phyloP scores from a whole-genome alignment of 169 alveolate genomes.

The Cryptosporidium parvum region DNA sequence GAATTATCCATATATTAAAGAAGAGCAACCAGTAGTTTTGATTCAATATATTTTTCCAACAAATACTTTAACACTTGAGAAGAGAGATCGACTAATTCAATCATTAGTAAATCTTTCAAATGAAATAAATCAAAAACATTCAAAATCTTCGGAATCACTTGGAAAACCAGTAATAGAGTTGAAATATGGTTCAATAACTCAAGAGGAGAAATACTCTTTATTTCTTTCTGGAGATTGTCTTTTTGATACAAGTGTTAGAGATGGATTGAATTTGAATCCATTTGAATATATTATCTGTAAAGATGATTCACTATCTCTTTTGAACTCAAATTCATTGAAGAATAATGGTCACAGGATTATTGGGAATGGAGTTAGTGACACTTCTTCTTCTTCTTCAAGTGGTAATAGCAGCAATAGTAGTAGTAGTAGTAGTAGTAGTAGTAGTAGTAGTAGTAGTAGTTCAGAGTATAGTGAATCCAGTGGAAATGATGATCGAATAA shows the following conservation, averaged over 20 bases:
- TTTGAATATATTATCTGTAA: constrained; percentile 78
- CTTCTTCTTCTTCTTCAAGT: not conserved
- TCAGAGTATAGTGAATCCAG: constrained; percentile 60
- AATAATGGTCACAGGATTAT: not conserved
- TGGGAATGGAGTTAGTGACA: not conserved
- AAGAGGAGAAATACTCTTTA: constrained; percentile 80
- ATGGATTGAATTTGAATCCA: constrained; percentile 86
- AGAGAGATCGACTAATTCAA: constrained; percentile 42
- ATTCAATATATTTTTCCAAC: constrained; percentile 81
- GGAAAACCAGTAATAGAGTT: constrained; percentile 34
- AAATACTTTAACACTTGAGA: constrained; percentile 77
- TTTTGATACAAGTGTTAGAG: constrained; percentile 85
- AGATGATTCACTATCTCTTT: constrained; percentile 19
- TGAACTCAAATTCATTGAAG: not conserved
- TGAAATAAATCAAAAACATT: constrained; percentile 39
- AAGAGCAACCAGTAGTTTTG: constrained; percentile 79
- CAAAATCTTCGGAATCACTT: not conserved
- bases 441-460: too few species aligned
- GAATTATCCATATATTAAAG: constrained; percentile 78
- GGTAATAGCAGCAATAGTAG: too few species aligned
- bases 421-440: too few species aligned
- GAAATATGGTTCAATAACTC: constrained; percentile 71
- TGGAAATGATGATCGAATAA: constrained; percentile 21
- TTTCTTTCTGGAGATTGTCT: constrained; percentile 85
- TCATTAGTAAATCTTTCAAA: constrained; percentile 17